Evolutionary conservation across 202 grass and related monocot species (phyloP).

Genomic region (Setaria viridis): DNA sequence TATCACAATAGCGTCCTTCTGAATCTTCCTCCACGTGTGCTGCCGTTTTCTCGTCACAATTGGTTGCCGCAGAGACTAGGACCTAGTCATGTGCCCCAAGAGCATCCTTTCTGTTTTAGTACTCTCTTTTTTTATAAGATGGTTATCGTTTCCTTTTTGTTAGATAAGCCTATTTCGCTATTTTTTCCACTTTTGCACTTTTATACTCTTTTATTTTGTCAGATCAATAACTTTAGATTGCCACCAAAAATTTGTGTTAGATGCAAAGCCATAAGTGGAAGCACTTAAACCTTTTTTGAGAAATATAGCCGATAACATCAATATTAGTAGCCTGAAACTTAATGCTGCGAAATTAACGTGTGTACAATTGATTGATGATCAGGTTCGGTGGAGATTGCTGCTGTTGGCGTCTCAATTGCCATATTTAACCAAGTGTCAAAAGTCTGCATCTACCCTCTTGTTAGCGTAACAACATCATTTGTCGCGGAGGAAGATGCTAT

Average conservation of each 20-base stretch:
- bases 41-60: not conserved
- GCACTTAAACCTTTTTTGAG: not conserved
- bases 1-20: slow-evolving; percentile 6
- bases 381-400: slow-evolving; percentile 90
- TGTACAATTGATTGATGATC: slow-evolving; percentile 21
- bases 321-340: slow-evolving; percentile 27
- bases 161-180: not conserved
- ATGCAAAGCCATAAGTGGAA: slow-evolving; percentile 3
- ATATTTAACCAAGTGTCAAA: slow-evolving; percentile 99
- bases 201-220: not conserved
- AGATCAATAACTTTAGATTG: not conserved
- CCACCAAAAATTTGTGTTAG: not conserved
- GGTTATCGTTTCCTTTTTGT: slow-evolving; percentile 8
- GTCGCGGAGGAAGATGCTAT: slow-evolving; percentile 97
- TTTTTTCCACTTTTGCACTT: not conserved
- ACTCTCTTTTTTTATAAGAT: not conserved
- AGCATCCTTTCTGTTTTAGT: slow-evolving; percentile 4
- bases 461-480: slow-evolving; percentile 97
- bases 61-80: not conserved
- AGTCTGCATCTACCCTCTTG: slow-evolving; percentile 95
- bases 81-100: slow-evolving; percentile 16
- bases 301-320: not conserved
- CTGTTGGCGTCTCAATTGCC: slow-evolving; percentile 93
- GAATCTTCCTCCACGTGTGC: slow-evolving; percentile 7
- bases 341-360: slow-evolving; percentile 7